Percentiles rank a stretch among this genome's conserved stretches.
phyloP scores from a whole-genome alignment of 352 stramenopile genomes.

The Globisporangium emineosum region DNA sequence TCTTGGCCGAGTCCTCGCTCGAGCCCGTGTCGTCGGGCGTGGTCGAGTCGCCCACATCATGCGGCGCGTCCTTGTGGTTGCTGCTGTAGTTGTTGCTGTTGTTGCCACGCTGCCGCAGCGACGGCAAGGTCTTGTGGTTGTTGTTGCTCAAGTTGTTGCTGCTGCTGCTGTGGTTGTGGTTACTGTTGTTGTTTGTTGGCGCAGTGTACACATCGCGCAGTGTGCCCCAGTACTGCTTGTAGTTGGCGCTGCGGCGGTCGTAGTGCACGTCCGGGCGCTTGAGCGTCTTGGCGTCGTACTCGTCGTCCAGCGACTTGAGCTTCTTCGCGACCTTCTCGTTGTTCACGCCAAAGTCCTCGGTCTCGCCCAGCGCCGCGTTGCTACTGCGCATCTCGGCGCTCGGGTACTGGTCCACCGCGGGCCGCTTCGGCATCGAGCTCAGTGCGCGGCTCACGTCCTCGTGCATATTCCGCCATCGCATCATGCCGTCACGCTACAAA shows the following conservation, averaged over 20 bases:
- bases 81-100: slow-evolving; percentile 1
- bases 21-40: slow-evolving; percentile 50
- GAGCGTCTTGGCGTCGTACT: slow-evolving; percentile 65
- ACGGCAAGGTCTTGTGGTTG: slow-evolving; percentile 9
- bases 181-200: slow-evolving; percentile 7
- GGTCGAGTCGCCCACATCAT: slow-evolving; percentile 40
- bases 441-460: slow-evolving; percentile 64
- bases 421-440: slow-evolving; percentile 14
- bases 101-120: slow-evolving; percentile 6
- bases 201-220: slow-evolving; percentile 61
- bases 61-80: slow-evolving; percentile 13
- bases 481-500: slow-evolving; percentile 28
- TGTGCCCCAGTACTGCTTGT: slow-evolving; percentile 75
- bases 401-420: not conserved
- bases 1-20: slow-evolving; percentile 35
- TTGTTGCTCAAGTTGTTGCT: slow-evolving; percentile 1
- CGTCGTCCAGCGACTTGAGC: slow-evolving; percentile 66
- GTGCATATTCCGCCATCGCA: slow-evolving; percentile 67
- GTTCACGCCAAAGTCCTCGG: slow-evolving; percentile 54
- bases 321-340: slow-evolving; percentile 71
- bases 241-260: slow-evolving; percentile 49
- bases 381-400: slow-evolving; percentile 8
- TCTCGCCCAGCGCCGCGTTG: slow-evolving; percentile 25
- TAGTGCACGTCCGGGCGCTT: slow-evolving; percentile 29
- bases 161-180: slow-evolving; percentile 20